Conservation (phyloP, 163 green algal genomes). For the Chlamydomonas reinhardtii region DNA sequence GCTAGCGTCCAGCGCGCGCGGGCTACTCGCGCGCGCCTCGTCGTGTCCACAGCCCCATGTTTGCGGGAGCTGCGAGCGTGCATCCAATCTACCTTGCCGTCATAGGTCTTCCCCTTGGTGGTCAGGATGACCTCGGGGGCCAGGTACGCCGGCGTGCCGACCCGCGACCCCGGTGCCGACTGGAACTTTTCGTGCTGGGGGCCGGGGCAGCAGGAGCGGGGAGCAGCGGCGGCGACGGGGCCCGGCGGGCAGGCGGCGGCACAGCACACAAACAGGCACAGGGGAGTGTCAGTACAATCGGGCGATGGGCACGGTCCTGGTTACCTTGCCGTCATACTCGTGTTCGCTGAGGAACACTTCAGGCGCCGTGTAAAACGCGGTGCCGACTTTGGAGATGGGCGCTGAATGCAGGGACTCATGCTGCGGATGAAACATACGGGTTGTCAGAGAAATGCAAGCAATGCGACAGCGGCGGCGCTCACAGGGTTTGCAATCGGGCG, state of each 20-base stretch:
- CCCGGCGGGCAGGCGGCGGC: not conserved
- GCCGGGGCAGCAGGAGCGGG: not conserved
- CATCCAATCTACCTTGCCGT: conserved; percentile 82
- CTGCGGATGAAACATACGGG: conserved; percentile 2
- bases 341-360: conserved; percentile 64
- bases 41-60: too few relatives aligned
- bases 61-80: too few relatives aligned
- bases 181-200: conserved; percentile 94
- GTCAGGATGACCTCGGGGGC: conserved; percentile 95
- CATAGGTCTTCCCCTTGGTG: conserved; percentile 89
- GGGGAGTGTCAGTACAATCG: too few relatives aligned
- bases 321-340: conserved; percentile 58
- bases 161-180: conserved; percentile 86
- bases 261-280: not conserved
- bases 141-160: conserved; percentile 95
- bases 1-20: too few relatives aligned
- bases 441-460: not conserved
- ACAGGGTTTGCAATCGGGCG: too few relatives aligned
- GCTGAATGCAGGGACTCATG: conserved; percentile 49
- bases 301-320: not conserved
- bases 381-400: conserved; percentile 71
- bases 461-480: too few relatives aligned
- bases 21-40: too few relatives aligned
- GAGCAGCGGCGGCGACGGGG: conserved; percentile 13
- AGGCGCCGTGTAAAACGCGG: conserved; percentile 69